Percentiles rank a stretch among this genome's conserved stretches.
phyloP scores from a whole-genome alignment of 768 basidiomycete genomes.

The Hemileccinum impolitum region DNA sequence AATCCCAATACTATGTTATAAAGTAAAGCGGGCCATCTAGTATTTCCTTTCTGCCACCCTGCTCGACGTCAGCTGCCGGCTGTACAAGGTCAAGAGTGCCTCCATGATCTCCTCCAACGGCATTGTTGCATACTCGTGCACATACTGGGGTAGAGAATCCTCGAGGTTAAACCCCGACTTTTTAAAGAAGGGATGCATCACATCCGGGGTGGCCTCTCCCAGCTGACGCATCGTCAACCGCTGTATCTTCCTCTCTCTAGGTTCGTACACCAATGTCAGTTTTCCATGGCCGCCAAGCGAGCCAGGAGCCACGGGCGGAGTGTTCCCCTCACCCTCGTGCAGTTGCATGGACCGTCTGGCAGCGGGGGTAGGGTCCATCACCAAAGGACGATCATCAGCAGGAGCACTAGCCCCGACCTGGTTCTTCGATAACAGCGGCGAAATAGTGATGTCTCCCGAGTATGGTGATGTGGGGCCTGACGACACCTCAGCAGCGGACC shows the following conservation, averaged over 20 bases:
- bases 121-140: conserved; percentile 81
- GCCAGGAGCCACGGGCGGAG: neutral
- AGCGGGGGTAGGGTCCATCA: conserved; percentile 1
- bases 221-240: conserved; percentile 82
- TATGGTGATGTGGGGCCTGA: conserved; percentile 7
- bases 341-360: conserved; percentile 15
- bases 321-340: conserved; percentile 13
- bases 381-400: conserved; percentile 7
- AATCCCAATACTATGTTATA: neutral
- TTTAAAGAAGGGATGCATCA: conserved; percentile 85
- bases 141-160: conserved; percentile 82
- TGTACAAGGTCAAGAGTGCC: conserved; percentile 70
- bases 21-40: neutral
- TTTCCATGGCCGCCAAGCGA: conserved; percentile 10
- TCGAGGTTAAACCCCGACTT: conserved; percentile 80
- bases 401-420: conserved; percentile 5
- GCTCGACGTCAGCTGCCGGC: conserved; percentile 55
- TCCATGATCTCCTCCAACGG: conserved; percentile 86
- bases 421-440: conserved; percentile 1
- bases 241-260: conserved; percentile 64
- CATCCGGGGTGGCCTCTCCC: conserved; percentile 85
- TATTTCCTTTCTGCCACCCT: conserved; percentile 14
- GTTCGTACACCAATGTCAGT: conserved; percentile 46
- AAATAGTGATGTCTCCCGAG: conserved; percentile 3
- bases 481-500: conserved; percentile 8